Conservation (phyloP, 1,139 yeast species). For the Yamadazyma aaseri region DNA sequence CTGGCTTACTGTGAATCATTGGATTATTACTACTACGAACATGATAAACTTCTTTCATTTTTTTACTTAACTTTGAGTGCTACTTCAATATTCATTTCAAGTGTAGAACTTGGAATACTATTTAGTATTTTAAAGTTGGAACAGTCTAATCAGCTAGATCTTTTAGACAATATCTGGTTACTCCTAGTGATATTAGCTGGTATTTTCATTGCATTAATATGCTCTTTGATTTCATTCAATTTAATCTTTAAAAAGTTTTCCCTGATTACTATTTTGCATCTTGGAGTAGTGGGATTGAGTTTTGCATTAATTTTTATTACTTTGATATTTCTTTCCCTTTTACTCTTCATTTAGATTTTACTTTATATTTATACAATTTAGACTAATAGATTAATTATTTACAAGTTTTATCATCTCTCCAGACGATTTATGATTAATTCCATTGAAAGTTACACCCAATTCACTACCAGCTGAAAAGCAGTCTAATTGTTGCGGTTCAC, state of each 20-base stretch:
- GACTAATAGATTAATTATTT: not conserved
- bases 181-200: conserved; percentile 35
- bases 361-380: not conserved
- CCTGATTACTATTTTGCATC: conserved; percentile 13
- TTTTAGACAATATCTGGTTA: conserved; percentile 34
- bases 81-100: conserved; percentile 37
- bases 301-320: conserved; percentile 11
- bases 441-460: conserved; percentile 39
- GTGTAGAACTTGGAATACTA: conserved; percentile 45
- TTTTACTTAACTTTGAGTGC: conserved; percentile 33
- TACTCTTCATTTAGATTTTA: conserved; percentile 6
- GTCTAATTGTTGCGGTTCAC: conserved; percentile 16
- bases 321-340: conserved; percentile 8
- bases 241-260: conserved; percentile 12
- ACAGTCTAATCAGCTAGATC: conserved; percentile 20
- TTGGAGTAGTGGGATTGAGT: conserved; percentile 12
- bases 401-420: conserved; percentile 31
- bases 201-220: conserved; percentile 30
- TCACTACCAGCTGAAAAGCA: conserved; percentile 50
- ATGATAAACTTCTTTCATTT: conserved; percentile 37
- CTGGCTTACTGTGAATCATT: conserved; percentile 21
- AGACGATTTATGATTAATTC: conserved; percentile 38
- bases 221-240: conserved; percentile 17
- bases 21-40: conserved; percentile 29
- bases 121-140: conserved; percentile 30